A percentile compares a stretch with the other conserved stretches of the same genome.
Conservation (phyloP, 352 stramenopile genomes). For the Phytophthora melonis region DNA sequence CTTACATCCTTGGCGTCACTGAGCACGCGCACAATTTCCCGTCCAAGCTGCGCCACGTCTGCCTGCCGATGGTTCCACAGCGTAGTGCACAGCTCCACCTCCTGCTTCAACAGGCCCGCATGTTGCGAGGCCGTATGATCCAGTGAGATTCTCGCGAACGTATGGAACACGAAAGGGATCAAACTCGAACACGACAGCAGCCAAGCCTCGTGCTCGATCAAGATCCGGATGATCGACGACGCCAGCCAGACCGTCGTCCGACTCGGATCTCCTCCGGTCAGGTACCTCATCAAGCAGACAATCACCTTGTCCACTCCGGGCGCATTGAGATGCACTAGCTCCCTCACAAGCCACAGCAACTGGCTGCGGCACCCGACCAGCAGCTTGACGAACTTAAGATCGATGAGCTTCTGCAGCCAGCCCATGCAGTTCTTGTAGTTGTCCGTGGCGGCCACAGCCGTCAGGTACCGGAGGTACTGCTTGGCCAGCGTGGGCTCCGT, state of each 20-base stretch:
- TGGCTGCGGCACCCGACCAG: conserved; percentile 79
- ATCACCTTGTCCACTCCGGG: conserved; percentile 80
- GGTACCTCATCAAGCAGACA: conserved; percentile 77
- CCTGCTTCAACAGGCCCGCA: conserved; percentile 75
- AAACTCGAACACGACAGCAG: conserved; percentile 74
- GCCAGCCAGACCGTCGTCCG: conserved; percentile 82
- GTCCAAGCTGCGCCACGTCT: conserved; percentile 74
- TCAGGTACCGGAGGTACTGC: conserved; percentile 82
- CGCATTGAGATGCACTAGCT: conserved; percentile 80
- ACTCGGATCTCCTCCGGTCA: conserved; percentile 71
- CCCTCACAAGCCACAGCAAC: conserved; percentile 81
- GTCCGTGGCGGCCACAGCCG: conserved; percentile 56
- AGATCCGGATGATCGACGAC: conserved; percentile 78
- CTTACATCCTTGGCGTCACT: conserved; percentile 85
- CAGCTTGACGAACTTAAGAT: conserved; percentile 85
- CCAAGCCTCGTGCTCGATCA: conserved; percentile 84
- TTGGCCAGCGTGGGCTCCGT: conserved; percentile 78
- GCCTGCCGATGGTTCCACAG: conserved; percentile 76
- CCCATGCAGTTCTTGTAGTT: conserved; percentile 83
- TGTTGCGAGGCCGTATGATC: conserved; percentile 67
- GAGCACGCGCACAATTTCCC: conserved; percentile 81
- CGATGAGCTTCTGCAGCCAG: conserved; percentile 85
- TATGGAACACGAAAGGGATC: conserved; percentile 87
- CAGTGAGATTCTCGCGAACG: conserved; percentile 75
- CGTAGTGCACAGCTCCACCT: conserved; percentile 80